Conservation (phyloP, 2,329 filamentous ascomycete species). For the Fusarium sp. region DNA sequence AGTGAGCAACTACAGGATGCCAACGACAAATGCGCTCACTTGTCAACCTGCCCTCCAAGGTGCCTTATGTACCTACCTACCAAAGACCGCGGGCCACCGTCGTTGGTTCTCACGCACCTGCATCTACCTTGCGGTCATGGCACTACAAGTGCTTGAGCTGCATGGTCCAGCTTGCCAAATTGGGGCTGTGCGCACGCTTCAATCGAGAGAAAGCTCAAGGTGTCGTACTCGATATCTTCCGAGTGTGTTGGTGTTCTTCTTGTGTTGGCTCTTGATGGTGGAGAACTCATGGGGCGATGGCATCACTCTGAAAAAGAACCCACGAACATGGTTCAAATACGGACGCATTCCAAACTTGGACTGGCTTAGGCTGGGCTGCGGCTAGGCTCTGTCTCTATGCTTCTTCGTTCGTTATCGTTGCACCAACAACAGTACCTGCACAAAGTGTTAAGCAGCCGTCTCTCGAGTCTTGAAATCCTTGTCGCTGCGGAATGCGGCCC, state of each 20-base stretch:
- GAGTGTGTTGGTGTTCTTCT: constrained; percentile 34
- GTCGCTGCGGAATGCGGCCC: constrained; percentile 29
- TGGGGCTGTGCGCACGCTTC: constrained; percentile 27
- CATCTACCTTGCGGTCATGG: constrained; percentile 6
- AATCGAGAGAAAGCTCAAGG: background rate
- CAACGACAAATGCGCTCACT: background rate
- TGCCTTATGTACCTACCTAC: background rate
- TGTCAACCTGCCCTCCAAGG: background rate
- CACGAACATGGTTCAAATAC: constrained; percentile 14
- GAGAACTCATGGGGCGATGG: constrained; percentile 32
- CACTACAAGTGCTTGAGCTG: background rate
- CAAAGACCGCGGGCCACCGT: background rate
- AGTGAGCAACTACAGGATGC: background rate
- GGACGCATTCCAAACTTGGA: background rate
- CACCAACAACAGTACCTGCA: background rate
- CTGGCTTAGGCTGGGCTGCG: background rate
- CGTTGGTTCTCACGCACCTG: constrained; percentile 3
- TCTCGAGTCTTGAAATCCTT: constrained; percentile 4
- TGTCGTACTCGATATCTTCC: constrained; percentile 7
- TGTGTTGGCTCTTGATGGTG: constrained; percentile 29
- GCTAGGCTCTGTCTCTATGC: background rate
- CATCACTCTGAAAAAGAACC: constrained; percentile 15
- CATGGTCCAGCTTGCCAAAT: constrained; percentile 22
- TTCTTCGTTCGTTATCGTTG: background rate
- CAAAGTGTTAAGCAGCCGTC: background rate